These are phyloP conservation scores for Nitzschia inconspicua DNA, from an alignment of 108 stramenopile species.

Conservation along the genomic window DNA sequence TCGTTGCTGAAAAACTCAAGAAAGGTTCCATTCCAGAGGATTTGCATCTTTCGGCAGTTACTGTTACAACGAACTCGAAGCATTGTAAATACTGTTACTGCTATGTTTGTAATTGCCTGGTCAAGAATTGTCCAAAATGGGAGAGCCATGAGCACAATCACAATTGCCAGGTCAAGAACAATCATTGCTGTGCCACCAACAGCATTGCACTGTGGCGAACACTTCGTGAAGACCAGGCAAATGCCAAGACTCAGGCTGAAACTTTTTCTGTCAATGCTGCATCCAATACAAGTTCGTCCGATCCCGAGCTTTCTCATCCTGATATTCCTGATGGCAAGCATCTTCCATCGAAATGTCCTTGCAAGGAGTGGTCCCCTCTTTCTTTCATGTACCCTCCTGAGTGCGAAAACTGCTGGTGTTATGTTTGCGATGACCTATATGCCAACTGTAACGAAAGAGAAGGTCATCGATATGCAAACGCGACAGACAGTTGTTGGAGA, in stretches of 20 bases:
- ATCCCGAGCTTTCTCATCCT: too few species aligned
- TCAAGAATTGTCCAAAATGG: conserved; percentile 18
- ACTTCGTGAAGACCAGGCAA: conserved; percentile 21
- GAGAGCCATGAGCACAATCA: conserved; percentile 2
- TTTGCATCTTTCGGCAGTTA: conserved; percentile 14
- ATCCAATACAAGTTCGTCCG: not conserved
- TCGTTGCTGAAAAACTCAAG: conserved; percentile 20
- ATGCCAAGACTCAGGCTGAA: conserved; percentile 3
- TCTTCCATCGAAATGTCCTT: too few species aligned
- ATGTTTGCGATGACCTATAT: conserved; percentile 6
- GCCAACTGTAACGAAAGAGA: not conserved
- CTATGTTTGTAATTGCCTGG: conserved; percentile 30
- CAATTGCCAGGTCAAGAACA: conserved; percentile 12
- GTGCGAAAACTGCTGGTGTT: conserved; percentile 7
- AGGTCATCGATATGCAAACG: not conserved
- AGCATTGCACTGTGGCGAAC: not conserved
- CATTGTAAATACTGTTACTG: conserved; percentile 39
- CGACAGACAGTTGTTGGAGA: not conserved
- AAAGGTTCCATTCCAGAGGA: too few species aligned
- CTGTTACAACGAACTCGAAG: conserved; percentile 7
- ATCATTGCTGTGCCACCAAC: not conserved
- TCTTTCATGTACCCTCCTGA: too few species aligned
- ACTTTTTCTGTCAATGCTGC: not conserved
- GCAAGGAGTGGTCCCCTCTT: too few species aligned
- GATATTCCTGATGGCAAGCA: too few species aligned